These are phyloP conservation scores for Dactylellina cionopaga DNA, from an alignment of 2,329 filamentous ascomycete genomes.

Conservation along the genomic window DNA sequence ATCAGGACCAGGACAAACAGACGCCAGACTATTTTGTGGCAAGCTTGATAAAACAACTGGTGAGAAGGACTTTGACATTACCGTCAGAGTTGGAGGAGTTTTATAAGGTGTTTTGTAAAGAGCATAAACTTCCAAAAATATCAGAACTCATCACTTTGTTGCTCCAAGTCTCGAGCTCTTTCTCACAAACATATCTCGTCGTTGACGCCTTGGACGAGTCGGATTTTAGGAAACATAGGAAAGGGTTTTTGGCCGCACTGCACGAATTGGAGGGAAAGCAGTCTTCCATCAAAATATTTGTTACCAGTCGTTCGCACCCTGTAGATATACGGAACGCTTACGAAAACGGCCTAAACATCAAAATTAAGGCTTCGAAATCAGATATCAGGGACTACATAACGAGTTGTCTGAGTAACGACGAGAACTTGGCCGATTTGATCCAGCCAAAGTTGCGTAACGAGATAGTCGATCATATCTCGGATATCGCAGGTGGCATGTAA, in stretches of 20 bases:
- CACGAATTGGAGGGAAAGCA: slow-evolving; percentile 20
- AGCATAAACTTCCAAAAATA: slow-evolving; percentile 25
- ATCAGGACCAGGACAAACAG: slow-evolving; percentile 41
- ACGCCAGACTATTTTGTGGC: slow-evolving; percentile 37
- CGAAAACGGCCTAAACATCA: slow-evolving; percentile 35
- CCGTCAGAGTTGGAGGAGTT: slow-evolving; percentile 20
- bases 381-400: slow-evolving; percentile 41
- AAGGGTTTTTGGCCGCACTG: slow-evolving; percentile 7
- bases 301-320: slow-evolving; percentile 36
- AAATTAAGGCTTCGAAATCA: slow-evolving; percentile 32
- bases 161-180: slow-evolving; percentile 13
- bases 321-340: slow-evolving; percentile 26
- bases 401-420: slow-evolving; percentile 26
- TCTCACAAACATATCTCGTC: slow-evolving; percentile 33
- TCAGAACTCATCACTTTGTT: slow-evolving; percentile 16
- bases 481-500: slow-evolving; percentile 36
- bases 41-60: slow-evolving; percentile 23
- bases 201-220: slow-evolving; percentile 37
- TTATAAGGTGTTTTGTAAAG: slow-evolving; percentile 38
- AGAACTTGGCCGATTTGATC: slow-evolving; percentile 32
- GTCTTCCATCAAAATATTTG: slow-evolving; percentile 21
- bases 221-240: slow-evolving; percentile 24
- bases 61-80: slow-evolving; percentile 10
- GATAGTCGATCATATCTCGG: slow-evolving; percentile 38
- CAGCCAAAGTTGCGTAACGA: slow-evolving; percentile 34